phyloP scores from a whole-genome alignment of 768 basidiomycete genomes.

The Psilocybe sp. region DNA sequence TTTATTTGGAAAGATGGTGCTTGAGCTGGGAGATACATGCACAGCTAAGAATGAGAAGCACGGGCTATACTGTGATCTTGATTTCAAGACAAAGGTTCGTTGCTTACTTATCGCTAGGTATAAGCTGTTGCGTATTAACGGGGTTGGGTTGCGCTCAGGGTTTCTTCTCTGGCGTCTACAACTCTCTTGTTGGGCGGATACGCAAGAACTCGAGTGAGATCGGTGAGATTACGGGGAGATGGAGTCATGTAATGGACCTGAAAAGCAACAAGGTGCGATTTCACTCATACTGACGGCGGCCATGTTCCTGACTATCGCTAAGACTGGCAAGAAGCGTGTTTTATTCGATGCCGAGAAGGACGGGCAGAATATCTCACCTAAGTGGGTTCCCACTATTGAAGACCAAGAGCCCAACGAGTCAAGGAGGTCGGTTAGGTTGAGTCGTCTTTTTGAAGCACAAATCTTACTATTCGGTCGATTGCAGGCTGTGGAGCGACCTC shows the following conservation, averaged over 20 bases:
- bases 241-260: conserved; percentile 90
- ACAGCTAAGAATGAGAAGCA: conserved; percentile 80
- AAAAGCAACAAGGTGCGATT: conserved; percentile 59
- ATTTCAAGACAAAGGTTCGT: conserved; percentile 94
- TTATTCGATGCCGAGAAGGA: conserved; percentile 84
- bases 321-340: conserved; percentile 69
- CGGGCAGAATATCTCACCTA: conserved; percentile 70
- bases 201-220: conserved; percentile 60
- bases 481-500: conserved; percentile 77
- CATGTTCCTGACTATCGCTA: not conserved
- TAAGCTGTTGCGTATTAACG: not conserved
- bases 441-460: not conserved
- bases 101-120: not conserved
- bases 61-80: conserved; percentile 74
- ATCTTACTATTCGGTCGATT: not conserved
- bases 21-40: conserved; percentile 91
- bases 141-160: conserved; percentile 47
- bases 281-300: not conserved
- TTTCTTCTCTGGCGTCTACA: conserved; percentile 97
- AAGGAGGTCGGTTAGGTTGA: conserved; percentile 52
- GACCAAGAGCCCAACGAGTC: conserved; percentile 93
- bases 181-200: conserved; percentile 81
- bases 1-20: conserved; percentile 90
- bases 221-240: conserved; percentile 87
- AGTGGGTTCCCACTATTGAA: conserved; percentile 80